Percentiles rank a stretch among this genome's conserved stretches.
Evolutionary conservation across 177 flowering plant genomes (phyloP).

Genomic region (Vitis hybrid): DNA sequence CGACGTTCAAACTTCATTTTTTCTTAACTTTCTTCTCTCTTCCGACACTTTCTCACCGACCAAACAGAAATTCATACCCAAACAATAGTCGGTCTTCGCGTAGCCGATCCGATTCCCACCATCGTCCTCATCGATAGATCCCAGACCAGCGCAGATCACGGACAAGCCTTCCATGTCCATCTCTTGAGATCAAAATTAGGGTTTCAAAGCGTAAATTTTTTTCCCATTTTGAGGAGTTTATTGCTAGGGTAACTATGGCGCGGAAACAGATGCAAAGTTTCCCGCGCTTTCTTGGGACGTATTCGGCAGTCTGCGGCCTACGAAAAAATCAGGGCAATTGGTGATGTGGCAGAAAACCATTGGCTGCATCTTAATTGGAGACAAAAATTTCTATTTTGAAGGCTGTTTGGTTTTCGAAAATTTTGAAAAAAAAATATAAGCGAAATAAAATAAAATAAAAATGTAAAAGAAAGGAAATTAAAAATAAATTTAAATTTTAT

Average conservation of each 20-base stretch:
- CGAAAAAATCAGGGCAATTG: too few species aligned
- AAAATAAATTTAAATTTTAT: too few species aligned
- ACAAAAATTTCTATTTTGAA: too few species aligned
- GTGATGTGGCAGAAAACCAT: too few species aligned
- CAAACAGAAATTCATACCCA: slow-evolving; percentile 37
- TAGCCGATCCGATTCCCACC: slow-evolving; percentile 58
- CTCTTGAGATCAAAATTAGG: slow-evolving; percentile 12
- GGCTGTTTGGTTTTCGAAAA: too few species aligned
- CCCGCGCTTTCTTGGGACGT: slow-evolving; percentile 27
- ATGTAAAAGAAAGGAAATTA: too few species aligned
- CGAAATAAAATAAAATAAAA: too few species aligned
- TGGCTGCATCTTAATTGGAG: too few species aligned
- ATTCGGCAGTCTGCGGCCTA: too few species aligned
- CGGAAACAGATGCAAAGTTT: slow-evolving; percentile 20
- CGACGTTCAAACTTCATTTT: neutral
- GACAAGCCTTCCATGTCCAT: slow-evolving; percentile 74
- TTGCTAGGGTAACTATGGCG: slow-evolving; percentile 14
- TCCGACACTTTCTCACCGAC: neutral
- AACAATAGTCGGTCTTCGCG: slow-evolving; percentile 49
- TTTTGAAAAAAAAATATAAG: too few species aligned
- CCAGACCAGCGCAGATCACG: slow-evolving; percentile 68
- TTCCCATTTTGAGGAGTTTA: neutral
- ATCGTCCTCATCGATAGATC: slow-evolving; percentile 55
- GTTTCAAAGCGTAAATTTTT: slow-evolving; percentile 6
- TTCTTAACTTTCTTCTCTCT: too few species aligned